Evolutionary conservation across 2,329 filamentous ascomycete genomes (phyloP).

Genomic region (Eutypa lata): DNA sequence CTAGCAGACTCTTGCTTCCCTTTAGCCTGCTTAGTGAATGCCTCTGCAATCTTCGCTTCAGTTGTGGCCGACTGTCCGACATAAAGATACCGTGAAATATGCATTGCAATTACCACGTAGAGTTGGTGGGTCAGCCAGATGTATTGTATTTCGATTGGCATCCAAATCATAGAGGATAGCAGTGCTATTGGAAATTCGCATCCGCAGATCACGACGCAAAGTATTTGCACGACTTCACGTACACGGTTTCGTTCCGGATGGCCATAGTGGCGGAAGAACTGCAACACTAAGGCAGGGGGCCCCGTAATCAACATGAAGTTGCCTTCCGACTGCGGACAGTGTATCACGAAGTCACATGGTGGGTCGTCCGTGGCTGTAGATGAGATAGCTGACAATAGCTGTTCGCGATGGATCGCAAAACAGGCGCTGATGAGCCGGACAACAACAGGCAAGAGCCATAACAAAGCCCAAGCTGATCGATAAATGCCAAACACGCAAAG

Average conservation of each 20-base stretch:
- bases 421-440: slow-evolving; percentile 8
- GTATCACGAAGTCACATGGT: slow-evolving; percentile 12
- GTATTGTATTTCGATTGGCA: slow-evolving; percentile 14
- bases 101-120: slow-evolving; percentile 16
- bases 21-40: neutral
- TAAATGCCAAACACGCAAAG: neutral
- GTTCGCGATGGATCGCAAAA: slow-evolving; percentile 9
- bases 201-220: slow-evolving; percentile 7
- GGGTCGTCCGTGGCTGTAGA: slow-evolving; percentile 2
- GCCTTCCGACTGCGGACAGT: slow-evolving; percentile 12
- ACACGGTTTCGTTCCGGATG: slow-evolving; percentile 14
- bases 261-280: slow-evolving; percentile 20
- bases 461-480: slow-evolving; percentile 5
- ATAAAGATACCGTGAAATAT: slow-evolving; percentile 11
- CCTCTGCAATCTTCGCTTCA: neutral
- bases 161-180: slow-evolving; percentile 13
- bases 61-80: neutral
- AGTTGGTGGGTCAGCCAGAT: slow-evolving; percentile 19
- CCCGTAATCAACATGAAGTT: slow-evolving; percentile 16
- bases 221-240: slow-evolving; percentile 12
- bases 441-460: slow-evolving; percentile 8
- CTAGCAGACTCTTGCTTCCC: neutral
- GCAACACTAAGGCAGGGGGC: slow-evolving; percentile 6
- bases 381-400: slow-evolving; percentile 1
- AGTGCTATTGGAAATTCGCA: slow-evolving; percentile 13